Evolutionary conservation across 345 rosid genomes (phyloP).

Genomic region (Salix suchowensis): DNA sequence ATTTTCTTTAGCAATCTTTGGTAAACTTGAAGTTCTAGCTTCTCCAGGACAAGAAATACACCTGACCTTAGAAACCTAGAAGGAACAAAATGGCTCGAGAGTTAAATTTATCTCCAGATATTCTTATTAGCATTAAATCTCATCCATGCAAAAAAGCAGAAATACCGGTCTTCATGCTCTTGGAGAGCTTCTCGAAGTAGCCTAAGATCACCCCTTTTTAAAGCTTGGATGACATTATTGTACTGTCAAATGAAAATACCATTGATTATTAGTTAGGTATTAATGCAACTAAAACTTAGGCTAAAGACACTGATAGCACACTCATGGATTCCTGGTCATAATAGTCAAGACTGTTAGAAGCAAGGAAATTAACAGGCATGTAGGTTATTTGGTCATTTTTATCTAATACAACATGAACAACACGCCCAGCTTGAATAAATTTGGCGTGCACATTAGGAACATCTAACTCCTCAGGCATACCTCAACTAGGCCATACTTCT

Average conservation of each 20-base stretch:
- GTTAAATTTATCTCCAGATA: not conserved
- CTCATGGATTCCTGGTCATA: no score
- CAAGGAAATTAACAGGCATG: not conserved
- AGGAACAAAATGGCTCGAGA: not conserved
- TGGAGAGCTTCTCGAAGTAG: conserved; percentile 84
- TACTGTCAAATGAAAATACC: conserved; percentile 47
- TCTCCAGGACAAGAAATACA: conserved; percentile 90
- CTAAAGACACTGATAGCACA: not conserved
- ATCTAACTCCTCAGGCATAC: conserved; percentile 24
- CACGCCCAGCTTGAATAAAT: not conserved
- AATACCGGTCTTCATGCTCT: conserved; percentile 80
- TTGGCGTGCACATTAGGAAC: not conserved
- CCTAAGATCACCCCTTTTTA: conserved; percentile 77
- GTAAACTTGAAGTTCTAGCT: conserved; percentile 96
- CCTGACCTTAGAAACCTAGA: conserved; percentile 87
- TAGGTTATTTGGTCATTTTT: not conserved
- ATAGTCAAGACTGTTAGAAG: not conserved
- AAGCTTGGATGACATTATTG: conserved; percentile 60
- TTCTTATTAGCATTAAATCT: not conserved
- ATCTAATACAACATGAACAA: not conserved
- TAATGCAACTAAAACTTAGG: not conserved
- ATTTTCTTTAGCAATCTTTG: conserved; percentile 91
- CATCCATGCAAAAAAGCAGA: conserved; percentile 10
- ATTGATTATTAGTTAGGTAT: conserved; percentile 2
- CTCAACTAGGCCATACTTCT: conserved; percentile 71